Base-by-base conservation (phyloP, 345 rosid genomes). In the Rhodamnia argentea region DNA sequence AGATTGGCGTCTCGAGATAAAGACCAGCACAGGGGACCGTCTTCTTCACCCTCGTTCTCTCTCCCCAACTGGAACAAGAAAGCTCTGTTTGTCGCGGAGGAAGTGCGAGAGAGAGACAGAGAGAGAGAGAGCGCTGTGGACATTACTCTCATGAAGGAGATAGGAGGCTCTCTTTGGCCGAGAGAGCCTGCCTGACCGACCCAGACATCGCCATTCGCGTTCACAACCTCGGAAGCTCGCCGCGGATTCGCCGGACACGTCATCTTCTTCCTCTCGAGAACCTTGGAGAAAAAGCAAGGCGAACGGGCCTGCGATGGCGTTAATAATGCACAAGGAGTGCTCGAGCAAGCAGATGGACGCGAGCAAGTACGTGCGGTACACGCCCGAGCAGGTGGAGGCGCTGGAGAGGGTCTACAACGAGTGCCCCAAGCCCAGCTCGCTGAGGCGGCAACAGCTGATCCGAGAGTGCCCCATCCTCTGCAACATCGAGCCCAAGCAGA, bases 381-480 rank as follows among this genome's bases (percentile, higher is more conserved):
- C 95, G 58, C 95, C 97, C 56, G 95, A 93, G 90, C 97, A 94
- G 86, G 97, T 93, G 40, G 97, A 94, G 87, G 95, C 97, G 85
- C 88, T 94, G 89, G 95, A 94, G 91, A 92, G 97, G 87, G 93
- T 94, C 10, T 94, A 94, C 89, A 70, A 86, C 54, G 97, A 94
- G 90, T 94, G 96, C 87, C 96, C 96, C 53, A 94, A 94, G 93
- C 96, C 96, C 84, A 93, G 93, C 86, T 94, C 96, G 76, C 86
- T 94, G 82, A 92, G 93, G 88, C 88, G 95, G 88, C 97, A 94
- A 44, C 95, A 94, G 91, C 93, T 94, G 86, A 93, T 93, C 81
- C 86, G 94, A 89, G 97, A 94, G 89, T 93, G 96, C 58, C 94
- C 95, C 82, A 90, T 93, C 85, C 95, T 93, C 86, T 86, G 87